phyloP scores from a whole-genome alignment of 306 rosid genomes.

The Malus orientalis region DNA sequence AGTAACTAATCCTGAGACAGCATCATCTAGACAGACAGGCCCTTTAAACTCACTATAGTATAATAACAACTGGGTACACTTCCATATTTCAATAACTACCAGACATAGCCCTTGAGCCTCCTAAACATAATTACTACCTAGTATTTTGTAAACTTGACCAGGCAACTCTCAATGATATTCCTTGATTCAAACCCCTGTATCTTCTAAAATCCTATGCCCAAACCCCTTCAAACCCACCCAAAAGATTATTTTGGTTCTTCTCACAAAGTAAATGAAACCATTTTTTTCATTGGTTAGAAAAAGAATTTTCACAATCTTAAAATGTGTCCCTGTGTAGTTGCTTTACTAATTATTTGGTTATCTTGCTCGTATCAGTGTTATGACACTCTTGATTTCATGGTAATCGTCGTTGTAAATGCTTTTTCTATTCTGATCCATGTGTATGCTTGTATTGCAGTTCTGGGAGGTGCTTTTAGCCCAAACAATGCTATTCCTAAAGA shows the following conservation, averaged over 20 bases:
- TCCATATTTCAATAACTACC: background rate
- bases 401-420: background rate
- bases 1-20: background rate
- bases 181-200: background rate
- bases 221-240: background rate
- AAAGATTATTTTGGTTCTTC: background rate
- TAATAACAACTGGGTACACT: background rate
- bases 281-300: background rate
- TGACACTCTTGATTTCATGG: background rate
- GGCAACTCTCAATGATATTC: background rate
- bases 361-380: background rate
- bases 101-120: background rate
- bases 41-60: background rate
- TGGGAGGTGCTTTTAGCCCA: constrained; percentile 22
- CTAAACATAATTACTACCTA: background rate
- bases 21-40: background rate
- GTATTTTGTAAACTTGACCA: background rate
- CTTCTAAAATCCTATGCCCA: background rate
- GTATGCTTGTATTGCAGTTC: constrained; percentile 32
- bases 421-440: background rate
- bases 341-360: background rate
- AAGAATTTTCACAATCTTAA: background rate
- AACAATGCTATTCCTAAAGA: constrained; percentile 27
- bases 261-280: background rate
- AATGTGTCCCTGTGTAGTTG: background rate